Base-by-base conservation (phyloP, 805 yeast species). In the Maudiozyma barnettii region DNA sequence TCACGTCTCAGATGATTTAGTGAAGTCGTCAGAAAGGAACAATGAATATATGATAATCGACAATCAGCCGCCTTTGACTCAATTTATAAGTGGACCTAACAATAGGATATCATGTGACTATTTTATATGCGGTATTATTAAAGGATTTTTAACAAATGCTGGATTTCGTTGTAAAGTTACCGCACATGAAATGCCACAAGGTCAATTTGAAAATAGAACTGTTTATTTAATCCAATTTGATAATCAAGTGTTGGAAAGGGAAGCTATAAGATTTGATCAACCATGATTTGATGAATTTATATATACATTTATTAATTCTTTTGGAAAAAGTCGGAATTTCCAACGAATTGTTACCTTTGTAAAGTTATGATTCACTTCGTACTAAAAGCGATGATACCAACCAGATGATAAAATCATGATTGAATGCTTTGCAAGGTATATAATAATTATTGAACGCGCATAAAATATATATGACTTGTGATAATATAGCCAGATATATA, bases 51-150 rank as follows among this genome's bases (percentile, higher is more conserved):
- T 88, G 95, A 84, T 89, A 45, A 78, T 81, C 26, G 96, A 88
- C 60, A 78, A 81, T 55, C 64, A 71, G 19, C 96, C 96, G 2
- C 55, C 81, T 43, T 67, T 87, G 29, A 73, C 86, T 19, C 77
- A 76, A 55, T 88, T 74, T 58, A 78, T 87, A 10, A 76, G 83
- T 33, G 78, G 82, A 2, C 89, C 93, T 1, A 76, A 76, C 51
- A 43, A 29, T 35, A 90, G 84, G 51, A 77, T 79, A 58, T 80
- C 84, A n/a, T 84, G 95, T 62, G 82, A 85, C 16, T 87, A 91
- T 4, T 85, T 84, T 58, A 76, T 82, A 1, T 95, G 95, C 10
- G 96, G 96, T 1, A 74, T 88, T n/a, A 74, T 88, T 23, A 91
- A 86, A 60, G 95, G 95, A 1, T 81, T 87, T 2, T 69, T 88